phyloP scores from a whole-genome alignment of 2,329 filamentous ascomycete species.

The Fusarium torulosum region DNA sequence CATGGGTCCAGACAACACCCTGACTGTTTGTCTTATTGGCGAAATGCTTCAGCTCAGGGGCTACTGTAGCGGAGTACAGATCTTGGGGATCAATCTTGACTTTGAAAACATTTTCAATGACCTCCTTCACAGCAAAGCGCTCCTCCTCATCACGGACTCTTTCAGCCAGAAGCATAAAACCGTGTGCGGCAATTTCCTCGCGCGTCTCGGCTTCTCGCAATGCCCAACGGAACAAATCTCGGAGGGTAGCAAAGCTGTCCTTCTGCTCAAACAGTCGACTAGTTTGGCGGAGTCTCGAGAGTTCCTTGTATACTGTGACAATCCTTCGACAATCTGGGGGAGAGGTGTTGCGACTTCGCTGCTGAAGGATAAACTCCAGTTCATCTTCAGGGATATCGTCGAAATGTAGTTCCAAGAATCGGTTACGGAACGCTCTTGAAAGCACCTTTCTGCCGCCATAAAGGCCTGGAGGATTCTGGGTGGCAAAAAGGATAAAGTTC shows the following conservation, averaged over 20 bases:
- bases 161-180: slow-evolving; percentile 96
- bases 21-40: slow-evolving; percentile 64
- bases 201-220: slow-evolving; percentile 85
- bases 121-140: slow-evolving; percentile 82
- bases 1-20: slow-evolving; percentile 91
- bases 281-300: slow-evolving; percentile 90
- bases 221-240: slow-evolving; percentile 97
- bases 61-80: slow-evolving; percentile 75
- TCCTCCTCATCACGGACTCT: slow-evolving; percentile 93
- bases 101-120: slow-evolving; percentile 93
- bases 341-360: slow-evolving; percentile 85
- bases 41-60: slow-evolving; percentile 67
- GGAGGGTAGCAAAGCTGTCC: slow-evolving; percentile 94
- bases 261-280: slow-evolving; percentile 95
- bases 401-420: slow-evolving; percentile 96
- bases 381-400: slow-evolving; percentile 98
- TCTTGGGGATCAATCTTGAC: slow-evolving; percentile 80
- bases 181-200: slow-evolving; percentile 89
- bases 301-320: slow-evolving; percentile 91
- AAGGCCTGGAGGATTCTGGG: slow-evolving; percentile 93
- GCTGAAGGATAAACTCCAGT: slow-evolving; percentile 89
- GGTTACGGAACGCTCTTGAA: slow-evolving; percentile 94
- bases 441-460: slow-evolving; percentile 96
- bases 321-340: slow-evolving; percentile 93
- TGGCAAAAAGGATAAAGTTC: slow-evolving; percentile 98